phyloP scores from a whole-genome alignment of 495 filamentous ascomycete species.

The Annulohypoxylon maeteangense region DNA sequence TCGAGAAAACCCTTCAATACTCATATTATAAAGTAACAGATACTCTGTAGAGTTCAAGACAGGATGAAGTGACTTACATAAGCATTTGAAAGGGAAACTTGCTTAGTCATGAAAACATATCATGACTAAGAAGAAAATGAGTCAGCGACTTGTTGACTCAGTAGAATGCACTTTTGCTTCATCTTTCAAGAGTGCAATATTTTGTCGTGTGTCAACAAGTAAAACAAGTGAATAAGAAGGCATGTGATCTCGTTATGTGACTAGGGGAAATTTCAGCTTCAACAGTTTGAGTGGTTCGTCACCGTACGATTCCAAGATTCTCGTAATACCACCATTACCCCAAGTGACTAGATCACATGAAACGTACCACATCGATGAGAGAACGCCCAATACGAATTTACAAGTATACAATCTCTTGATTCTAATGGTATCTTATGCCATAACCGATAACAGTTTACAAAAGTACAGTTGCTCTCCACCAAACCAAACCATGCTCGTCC shows the following conservation, averaged over 20 bases:
- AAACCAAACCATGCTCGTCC: slow-evolving; percentile 18
- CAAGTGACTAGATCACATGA: neutral
- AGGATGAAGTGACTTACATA: too few relatives aligned
- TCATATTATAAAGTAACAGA: too few relatives aligned
- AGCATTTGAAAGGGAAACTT: too few relatives aligned
- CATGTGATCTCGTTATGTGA: too few relatives aligned
- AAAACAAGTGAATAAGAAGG: too few relatives aligned
- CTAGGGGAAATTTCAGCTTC: neutral
- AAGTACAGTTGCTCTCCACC: slow-evolving; percentile 13
- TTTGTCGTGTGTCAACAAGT: too few relatives aligned
- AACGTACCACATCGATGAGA: neutral
- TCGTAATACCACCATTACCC: neutral
- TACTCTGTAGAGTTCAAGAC: too few relatives aligned
- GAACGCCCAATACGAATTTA: neutral
- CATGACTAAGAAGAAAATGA: neutral
- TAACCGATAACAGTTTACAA: slow-evolving; percentile 20
- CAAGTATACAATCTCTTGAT: slow-evolving; percentile 31
- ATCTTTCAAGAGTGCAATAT: neutral
- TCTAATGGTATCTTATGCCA: slow-evolving; percentile 43
- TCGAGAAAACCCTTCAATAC: too few relatives aligned
- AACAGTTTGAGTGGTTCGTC: neutral
- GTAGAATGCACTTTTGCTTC: neutral
- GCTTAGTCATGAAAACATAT: too few relatives aligned
- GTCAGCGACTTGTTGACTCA: neutral
- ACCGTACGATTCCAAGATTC: neutral